These are phyloP conservation scores for Allium cepa DNA, from an alignment of 106 monocot species.

Conservation along the genomic window DNA sequence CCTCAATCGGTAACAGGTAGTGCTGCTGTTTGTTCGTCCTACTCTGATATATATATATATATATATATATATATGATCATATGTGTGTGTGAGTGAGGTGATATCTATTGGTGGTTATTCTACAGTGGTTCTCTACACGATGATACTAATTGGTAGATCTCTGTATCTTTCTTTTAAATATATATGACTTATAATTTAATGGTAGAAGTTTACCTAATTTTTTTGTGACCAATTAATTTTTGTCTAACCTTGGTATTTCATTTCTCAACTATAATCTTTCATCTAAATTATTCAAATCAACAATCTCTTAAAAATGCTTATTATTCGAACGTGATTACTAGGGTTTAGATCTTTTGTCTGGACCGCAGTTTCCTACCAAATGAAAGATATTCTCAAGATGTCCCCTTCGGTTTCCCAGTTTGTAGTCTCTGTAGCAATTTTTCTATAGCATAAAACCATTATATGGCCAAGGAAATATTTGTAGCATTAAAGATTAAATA, in stretches of 20 bases:
- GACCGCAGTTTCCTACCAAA: constrained; percentile 81
- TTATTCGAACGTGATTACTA: constrained; percentile 15
- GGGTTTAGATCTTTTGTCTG: constrained; percentile 88
- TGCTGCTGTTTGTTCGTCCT: too few species aligned
- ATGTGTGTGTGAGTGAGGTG: too few species aligned
- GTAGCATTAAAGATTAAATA: too few species aligned
- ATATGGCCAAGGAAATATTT: constrained; percentile 37
- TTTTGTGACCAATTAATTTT: not conserved
- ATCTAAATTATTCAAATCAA: not conserved
- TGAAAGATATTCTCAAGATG: constrained; percentile 73
- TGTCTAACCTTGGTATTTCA: not conserved
- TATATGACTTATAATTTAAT: too few species aligned
- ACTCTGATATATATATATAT: too few species aligned
- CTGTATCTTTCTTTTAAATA: too few species aligned
- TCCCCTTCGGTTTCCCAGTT: constrained; percentile 69
- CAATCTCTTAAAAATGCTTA: constrained; percentile 1
- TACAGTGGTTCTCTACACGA: too few species aligned
- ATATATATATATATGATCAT: too few species aligned
- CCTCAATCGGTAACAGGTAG: too few species aligned
- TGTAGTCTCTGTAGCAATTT: constrained; percentile 49
- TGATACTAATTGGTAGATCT: too few species aligned
- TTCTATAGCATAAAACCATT: constrained; percentile 77
- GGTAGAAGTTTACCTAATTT: too few species aligned
- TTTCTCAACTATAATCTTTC: not conserved
- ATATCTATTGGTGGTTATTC: too few species aligned